These are phyloP conservation scores for Botryotinia calthae DNA, from an alignment of 2,329 filamentous ascomycete species.

Conservation along the genomic window DNA sequence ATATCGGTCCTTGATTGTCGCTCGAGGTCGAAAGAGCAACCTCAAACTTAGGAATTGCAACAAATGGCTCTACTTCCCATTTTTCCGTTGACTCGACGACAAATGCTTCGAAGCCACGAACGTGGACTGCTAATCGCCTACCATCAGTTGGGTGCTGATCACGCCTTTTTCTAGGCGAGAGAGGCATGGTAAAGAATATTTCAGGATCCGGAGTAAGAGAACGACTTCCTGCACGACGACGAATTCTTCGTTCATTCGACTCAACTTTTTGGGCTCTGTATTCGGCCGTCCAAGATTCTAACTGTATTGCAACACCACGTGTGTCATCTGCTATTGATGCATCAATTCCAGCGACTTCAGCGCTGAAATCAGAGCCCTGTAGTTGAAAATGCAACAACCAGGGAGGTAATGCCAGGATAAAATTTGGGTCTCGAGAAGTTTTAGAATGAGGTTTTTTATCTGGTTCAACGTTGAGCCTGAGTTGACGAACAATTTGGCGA, in stretches of 20 bases:
- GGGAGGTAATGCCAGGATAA: constrained; percentile 72
- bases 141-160: constrained; percentile 62
- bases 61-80: constrained; percentile 80
- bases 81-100: constrained; percentile 85
- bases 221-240: constrained; percentile 70
- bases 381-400: constrained; percentile 86
- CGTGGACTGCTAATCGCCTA: constrained; percentile 74
- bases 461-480: constrained; percentile 67
- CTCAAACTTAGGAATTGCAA: constrained; percentile 84
- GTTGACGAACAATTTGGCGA: constrained; percentile 83
- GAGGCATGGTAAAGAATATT: constrained; percentile 50
- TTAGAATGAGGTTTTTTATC: constrained; percentile 54
- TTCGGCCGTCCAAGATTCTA: constrained; percentile 84
- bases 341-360: constrained; percentile 89
- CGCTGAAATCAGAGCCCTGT: constrained; percentile 82
- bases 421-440: constrained; percentile 57
- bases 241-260: constrained; percentile 53
- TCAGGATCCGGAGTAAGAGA: constrained; percentile 68
- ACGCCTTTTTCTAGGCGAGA: constrained; percentile 53
- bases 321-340: constrained; percentile 76
- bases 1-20: constrained; percentile 81
- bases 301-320: constrained; percentile 78
- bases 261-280: constrained; percentile 82
- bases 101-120: constrained; percentile 81
- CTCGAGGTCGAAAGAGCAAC: constrained; percentile 80